Evolutionary conservation across 2,329 filamentous ascomycete genomes (phyloP), one percentile per base, ranked within the genome.

Genomic region (Zarea fungicola): DNA sequence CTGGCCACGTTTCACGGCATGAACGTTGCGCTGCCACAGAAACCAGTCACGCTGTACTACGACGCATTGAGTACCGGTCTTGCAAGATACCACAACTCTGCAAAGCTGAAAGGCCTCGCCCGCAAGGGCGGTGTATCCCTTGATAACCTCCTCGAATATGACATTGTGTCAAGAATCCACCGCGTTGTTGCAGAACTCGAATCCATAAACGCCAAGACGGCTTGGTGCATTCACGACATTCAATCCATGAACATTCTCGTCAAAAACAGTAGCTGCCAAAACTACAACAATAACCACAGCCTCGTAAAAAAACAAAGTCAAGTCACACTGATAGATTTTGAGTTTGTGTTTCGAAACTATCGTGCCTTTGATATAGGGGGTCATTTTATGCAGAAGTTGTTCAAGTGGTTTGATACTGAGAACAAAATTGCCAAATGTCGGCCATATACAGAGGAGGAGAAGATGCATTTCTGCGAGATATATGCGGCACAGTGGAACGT

Each of bases 341-440:
- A 55, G 35, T 54, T 55, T 19, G 53, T 51, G 14, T 44, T 55
- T 23, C 23, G 32, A 6, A 56, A 54, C 45, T 56, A 54, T 45
- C 53, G 53, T 39, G 52, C 51, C 14, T 54, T 56, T 14, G 54
- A 56, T 35, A 55, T 56, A 22, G 51, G 55, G 18, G 54, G 53
- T 7, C 55, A 56, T 47, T 56, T 51, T 31, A 54, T 56, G 51
- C 55, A 56, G 23, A 55, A 55, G 35, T 5, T 55, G 40, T 55
- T 56, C 48, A 54, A 52, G 37, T 56, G 53, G 55, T 54, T 51
- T 40, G 53, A 55, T 42, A 42, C 43, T 8, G 28, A 42, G 22
- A 52, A 22, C 48, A 51, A 50, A 31, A 50, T 56, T 18, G 52
- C 50, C 6, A 8, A 35, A 45, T 56, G 55, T 37, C 29, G 53